A percentile compares a stretch with the other conserved stretches of the same genome.
These are phyloP conservation scores for Colletotrichum simmondsii DNA, from an alignment of 2,329 filamentous ascomycete genomes.

Conservation along the genomic window DNA sequence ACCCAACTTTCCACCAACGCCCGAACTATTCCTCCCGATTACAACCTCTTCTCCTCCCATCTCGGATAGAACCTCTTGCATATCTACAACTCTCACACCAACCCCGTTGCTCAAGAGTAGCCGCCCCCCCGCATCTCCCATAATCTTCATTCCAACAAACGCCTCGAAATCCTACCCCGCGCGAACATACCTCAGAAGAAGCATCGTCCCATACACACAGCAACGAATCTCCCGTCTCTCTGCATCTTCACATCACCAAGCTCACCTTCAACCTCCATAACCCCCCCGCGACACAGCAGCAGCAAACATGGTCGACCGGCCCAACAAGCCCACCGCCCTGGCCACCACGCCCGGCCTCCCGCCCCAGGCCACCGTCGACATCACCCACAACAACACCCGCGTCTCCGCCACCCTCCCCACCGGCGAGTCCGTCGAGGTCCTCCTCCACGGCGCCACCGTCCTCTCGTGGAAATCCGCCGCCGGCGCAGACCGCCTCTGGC, in stretches of 20 bases:
- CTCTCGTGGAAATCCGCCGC: slow-evolving; percentile 89
- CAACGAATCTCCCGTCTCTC: neutral
- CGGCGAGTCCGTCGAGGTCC: slow-evolving; percentile 85
- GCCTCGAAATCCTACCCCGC: neutral
- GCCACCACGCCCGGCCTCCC: slow-evolving; percentile 79
- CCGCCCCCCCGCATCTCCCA: neutral
- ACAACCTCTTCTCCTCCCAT: neutral
- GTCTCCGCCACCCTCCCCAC: slow-evolving; percentile 86
- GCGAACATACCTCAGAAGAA: neutral
- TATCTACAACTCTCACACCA: neutral
- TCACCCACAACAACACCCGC: slow-evolving; percentile 75
- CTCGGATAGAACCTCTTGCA: neutral
- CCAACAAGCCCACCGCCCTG: slow-evolving; percentile 84
- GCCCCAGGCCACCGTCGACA: slow-evolving; percentile 80
- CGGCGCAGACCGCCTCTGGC: slow-evolving; percentile 85
- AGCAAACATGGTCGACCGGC: slow-evolving; percentile 78
- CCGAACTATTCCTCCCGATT: neutral
- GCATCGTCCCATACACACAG: neutral
- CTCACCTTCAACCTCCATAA: neutral
- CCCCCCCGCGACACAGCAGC: neutral
- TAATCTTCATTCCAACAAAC: neutral
- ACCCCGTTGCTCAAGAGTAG: neutral
- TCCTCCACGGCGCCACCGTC: slow-evolving; percentile 93
- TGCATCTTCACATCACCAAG: neutral
- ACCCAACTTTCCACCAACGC: neutral